Base-by-base conservation (phyloP, 768 basidiomycete genomes). In the Dendrothele bispora region DNA sequence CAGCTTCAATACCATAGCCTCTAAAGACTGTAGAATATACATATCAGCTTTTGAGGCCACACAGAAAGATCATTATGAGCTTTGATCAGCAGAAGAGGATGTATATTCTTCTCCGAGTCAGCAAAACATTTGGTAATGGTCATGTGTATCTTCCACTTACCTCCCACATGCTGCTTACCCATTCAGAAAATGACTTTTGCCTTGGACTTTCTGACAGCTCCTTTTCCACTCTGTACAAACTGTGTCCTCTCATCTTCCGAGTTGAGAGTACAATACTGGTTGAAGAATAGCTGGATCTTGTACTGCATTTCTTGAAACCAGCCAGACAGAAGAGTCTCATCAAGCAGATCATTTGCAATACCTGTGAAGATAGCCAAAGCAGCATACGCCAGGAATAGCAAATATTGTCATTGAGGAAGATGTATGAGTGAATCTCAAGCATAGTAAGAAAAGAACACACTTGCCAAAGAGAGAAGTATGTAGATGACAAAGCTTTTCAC, bases 301-400 rank as follows among this genome's bases (percentile, higher is more conserved):
- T n/a, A 20, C 21, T 7, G 53, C 46, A 3, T 55, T 28, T 34
- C 20, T 2, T 43, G 47, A 18, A 52, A 51, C 52, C 51, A 52
- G 1, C 57, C 55, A 7, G 20, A 30, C 17, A 57, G 60, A 6
- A 61, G 54, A 10, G 29, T 55, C 4, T 22, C 24, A 8, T 55
- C 53, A 38, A 64, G 62, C 10, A 64, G 50, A 14, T 59, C 58
- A 28, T 59, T 48, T 1, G 21, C 14, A 8, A 64, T 39, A 3
- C 59, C 56, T 10, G 62, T 62, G 3, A 50, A 3, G 59, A 51
- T 27, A 55, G 48, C 62, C 62, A 63, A 3, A 4, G 7, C 1
- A 42, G 27, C 46, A 41, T 59, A 1, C 22, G 11, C 59, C 57
- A 64, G 0, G 55, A 56, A 30, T 15, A n/a, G n/a, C n/a, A n/a